phyloP scores from a whole-genome alignment of 1,139 yeast genomes.

The Debaryomyces subglobosus region DNA sequence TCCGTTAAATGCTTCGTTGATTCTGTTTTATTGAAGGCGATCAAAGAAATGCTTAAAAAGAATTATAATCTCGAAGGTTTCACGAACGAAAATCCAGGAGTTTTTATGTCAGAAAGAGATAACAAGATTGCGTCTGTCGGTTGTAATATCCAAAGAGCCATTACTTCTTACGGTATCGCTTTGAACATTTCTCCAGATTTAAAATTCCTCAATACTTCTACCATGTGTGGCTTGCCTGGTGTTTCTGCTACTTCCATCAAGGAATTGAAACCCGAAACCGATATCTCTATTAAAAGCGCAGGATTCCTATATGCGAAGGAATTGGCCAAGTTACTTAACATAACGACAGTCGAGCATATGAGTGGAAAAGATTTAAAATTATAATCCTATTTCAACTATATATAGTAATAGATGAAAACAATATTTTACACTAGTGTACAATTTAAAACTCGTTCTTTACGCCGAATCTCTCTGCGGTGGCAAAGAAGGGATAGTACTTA shows the following conservation, averaged over 20 bases:
- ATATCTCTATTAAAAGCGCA: conserved; percentile 41
- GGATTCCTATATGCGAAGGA: conserved; percentile 56
- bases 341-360: conserved; percentile 49
- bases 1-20: conserved; percentile 77
- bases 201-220: conserved; percentile 66
- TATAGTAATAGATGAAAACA: background rate
- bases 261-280: conserved; percentile 23
- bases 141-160: conserved; percentile 77
- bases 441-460: background rate
- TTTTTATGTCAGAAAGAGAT: conserved; percentile 60
- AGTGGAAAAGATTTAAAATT: conserved; percentile 28
- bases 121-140: conserved; percentile 89
- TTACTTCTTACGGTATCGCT: conserved; percentile 90
- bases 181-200: conserved; percentile 78
- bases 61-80: conserved; percentile 46
- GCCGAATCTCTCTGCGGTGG: conserved; percentile 14
- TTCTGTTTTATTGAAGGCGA: conserved; percentile 64
- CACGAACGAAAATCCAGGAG: conserved; percentile 79
- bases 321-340: conserved; percentile 51
- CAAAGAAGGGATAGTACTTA: conserved; percentile 22
- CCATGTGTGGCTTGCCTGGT: conserved; percentile 84
- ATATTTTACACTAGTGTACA: conserved; percentile 7
- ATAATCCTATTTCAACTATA: conserved; percentile 3
- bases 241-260: conserved; percentile 45
- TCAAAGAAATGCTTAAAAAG: conserved; percentile 54